Conservation (phyloP, 176 grass and related monocot genomes). For the Triticum dicoccoides region DNA sequence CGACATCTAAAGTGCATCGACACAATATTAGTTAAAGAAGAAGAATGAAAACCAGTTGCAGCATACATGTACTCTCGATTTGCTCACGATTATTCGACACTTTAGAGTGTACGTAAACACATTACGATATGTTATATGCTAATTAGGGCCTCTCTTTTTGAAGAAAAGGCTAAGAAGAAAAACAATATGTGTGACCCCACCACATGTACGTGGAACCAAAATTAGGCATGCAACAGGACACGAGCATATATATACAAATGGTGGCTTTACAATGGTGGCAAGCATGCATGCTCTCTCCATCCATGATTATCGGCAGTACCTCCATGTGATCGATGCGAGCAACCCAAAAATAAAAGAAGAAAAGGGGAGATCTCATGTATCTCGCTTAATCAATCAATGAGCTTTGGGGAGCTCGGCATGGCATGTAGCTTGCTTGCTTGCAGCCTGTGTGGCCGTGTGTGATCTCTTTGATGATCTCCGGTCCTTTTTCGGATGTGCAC, state of each 20-base stretch:
- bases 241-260: not conserved
- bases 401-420: not conserved
- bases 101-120: not conserved
- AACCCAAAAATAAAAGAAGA: not conserved
- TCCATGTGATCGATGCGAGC: conserved; percentile 20
- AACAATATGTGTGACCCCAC: not conserved
- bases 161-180: not conserved
- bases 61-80: not conserved
- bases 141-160: not conserved
- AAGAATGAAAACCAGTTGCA: not conserved
- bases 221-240: not conserved
- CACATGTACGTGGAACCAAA: not conserved
- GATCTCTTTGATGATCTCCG: conserved; percentile 18
- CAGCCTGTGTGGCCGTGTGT: not conserved
- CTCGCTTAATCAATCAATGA: conserved; percentile 16
- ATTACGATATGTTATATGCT: not conserved
- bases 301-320: conserved; percentile 17
- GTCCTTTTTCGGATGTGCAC: conserved; percentile 18
- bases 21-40: not conserved
- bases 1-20: not conserved
- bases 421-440: not conserved
- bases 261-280: conserved; percentile 24
- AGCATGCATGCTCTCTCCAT: conserved; percentile 17
- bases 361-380: conserved; percentile 4
- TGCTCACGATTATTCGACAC: not conserved